Evolutionary conservation across 805 yeast species (phyloP).

Genomic region (Ascoidea asiatica): DNA sequence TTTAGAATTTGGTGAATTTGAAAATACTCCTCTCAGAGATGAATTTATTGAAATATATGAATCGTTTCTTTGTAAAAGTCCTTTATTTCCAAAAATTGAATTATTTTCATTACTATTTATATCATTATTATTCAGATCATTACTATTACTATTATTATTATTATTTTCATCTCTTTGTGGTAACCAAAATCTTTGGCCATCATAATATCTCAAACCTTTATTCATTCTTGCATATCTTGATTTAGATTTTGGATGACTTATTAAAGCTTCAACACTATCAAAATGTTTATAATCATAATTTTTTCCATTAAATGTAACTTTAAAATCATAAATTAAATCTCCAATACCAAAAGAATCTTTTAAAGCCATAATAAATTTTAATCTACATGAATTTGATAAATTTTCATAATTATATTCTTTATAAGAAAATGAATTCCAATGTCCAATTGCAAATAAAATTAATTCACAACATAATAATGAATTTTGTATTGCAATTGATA

Average conservation of each 20-base stretch:
- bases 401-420: conserved; percentile 47
- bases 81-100: too few relatives aligned
- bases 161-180: conserved; percentile 1
- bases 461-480: conserved; percentile 72
- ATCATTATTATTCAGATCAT: background rate
- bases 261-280: conserved; percentile 62
- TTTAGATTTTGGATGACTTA: conserved; percentile 54
- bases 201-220: conserved; percentile 71
- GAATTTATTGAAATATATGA: background rate
- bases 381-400: conserved; percentile 57
- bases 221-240: conserved; percentile 57
- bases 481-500: conserved; percentile 50
- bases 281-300: conserved; percentile 71
- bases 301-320: conserved; percentile 50
- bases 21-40: too few relatives aligned
- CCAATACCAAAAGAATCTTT: conserved; percentile 63
- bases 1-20: background rate
- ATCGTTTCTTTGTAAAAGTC: background rate
- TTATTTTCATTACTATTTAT: background rate
- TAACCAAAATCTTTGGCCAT: conserved; percentile 71
- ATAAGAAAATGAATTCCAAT: conserved; percentile 75
- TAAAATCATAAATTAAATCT: conserved; percentile 75
- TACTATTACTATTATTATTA: background rate
- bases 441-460: conserved; percentile 78
- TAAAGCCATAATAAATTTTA: conserved; percentile 48